Conservation (phyloP, 768 basidiomycete genomes). For the Auricularia auricula-judae region DNA sequence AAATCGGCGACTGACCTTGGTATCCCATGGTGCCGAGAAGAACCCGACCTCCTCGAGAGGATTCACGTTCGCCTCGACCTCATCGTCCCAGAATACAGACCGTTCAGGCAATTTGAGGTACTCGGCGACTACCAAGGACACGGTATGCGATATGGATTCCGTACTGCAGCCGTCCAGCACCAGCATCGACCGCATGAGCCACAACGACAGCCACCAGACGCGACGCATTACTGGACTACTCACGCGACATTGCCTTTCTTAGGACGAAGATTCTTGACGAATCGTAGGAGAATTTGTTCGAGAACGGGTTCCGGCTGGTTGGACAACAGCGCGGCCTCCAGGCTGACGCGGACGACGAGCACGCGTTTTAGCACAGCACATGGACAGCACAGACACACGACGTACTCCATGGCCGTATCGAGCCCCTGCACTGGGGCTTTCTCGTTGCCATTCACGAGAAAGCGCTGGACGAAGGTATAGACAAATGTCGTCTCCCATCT, state of each 20-base stretch:
- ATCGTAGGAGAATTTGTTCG: conserved; percentile 59
- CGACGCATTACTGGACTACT: conserved; percentile 26
- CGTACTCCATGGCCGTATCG: conserved; percentile 77
- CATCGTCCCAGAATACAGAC: conserved; percentile 73
- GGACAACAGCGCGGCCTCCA: conserved; percentile 69
- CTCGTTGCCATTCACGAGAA: conserved; percentile 39
- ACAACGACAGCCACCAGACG: conserved; percentile 19
- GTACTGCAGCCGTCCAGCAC: conserved; percentile 38
- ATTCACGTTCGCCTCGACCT: conserved; percentile 53
- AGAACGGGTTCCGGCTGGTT: conserved; percentile 55
- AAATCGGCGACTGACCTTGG: conserved; percentile 48
- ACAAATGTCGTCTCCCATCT: conserved; percentile 84
- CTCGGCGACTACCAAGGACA: conserved; percentile 43
- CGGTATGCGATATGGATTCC: conserved; percentile 73
- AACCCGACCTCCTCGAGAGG: conserved; percentile 70
- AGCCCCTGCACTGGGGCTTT: conserved; percentile 68
- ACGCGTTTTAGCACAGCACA: background rate
- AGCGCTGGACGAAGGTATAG: conserved; percentile 71
- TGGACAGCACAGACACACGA: conserved; percentile 16
- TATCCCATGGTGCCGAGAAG: conserved; percentile 70
- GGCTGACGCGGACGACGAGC: conserved; percentile 28
- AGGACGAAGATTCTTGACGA: conserved; percentile 73
- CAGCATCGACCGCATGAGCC: background rate
- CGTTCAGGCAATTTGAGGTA: conserved; percentile 55
- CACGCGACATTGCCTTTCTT: conserved; percentile 87